phyloP scores from a whole-genome alignment of 1,284 basidiomycete genomes.

The Sporisorium graminicola region DNA sequence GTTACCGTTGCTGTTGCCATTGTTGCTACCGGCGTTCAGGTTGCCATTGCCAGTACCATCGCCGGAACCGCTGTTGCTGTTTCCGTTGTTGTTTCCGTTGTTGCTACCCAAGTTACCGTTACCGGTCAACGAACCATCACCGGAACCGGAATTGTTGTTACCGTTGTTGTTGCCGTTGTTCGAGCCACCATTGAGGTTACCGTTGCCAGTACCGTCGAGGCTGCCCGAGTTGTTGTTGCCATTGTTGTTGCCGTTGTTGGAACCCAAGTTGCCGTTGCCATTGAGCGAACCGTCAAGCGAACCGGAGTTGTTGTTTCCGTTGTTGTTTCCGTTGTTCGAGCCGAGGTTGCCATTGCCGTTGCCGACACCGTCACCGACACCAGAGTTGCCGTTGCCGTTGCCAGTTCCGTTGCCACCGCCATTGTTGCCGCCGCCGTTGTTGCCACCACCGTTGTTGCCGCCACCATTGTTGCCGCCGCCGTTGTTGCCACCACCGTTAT shows the following conservation, averaged over 20 bases:
- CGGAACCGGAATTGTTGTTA: slow-evolving; percentile 16
- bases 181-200: slow-evolving; percentile 9
- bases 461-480: slow-evolving; percentile 1
- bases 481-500: neutral
- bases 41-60: slow-evolving; percentile 8
- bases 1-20: slow-evolving; percentile 16
- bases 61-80: slow-evolving; percentile 10
- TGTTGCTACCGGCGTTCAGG: slow-evolving; percentile 9
- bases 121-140: slow-evolving; percentile 16
- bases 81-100: slow-evolving; percentile 32
- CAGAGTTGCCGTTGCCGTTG: slow-evolving; percentile 9
- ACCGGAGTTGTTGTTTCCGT: slow-evolving; percentile 10
- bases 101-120: slow-evolving; percentile 22
- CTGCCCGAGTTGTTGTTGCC: slow-evolving; percentile 17
- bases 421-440: neutral
- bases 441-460: neutral
- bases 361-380: slow-evolving; percentile 5
- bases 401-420: neutral
- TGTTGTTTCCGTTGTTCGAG: slow-evolving; percentile 14
- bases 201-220: slow-evolving; percentile 8
- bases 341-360: slow-evolving; percentile 11
- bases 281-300: neutral
- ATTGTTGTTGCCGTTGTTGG: slow-evolving; percentile 18
- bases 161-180: slow-evolving; percentile 29
- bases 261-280: slow-evolving; percentile 8